Evolutionary conservation across 208 protist genomes (phyloP).

Genomic region (Trypanosomatidae sp.): DNA sequence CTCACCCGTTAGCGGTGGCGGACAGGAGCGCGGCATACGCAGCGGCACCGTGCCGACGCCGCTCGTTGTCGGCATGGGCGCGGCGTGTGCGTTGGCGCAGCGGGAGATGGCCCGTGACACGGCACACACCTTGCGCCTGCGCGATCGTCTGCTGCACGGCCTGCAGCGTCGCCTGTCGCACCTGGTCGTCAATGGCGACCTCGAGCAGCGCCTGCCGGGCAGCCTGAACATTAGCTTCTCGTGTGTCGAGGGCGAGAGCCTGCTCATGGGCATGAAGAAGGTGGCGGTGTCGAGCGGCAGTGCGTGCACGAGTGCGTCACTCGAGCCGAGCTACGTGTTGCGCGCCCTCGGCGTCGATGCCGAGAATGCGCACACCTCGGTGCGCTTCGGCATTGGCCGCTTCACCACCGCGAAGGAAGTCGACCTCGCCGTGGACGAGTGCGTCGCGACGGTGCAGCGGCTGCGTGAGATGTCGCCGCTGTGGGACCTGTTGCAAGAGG

Average conservation of each 20-base stretch:
- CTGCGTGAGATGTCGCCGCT: conserved; percentile 97
- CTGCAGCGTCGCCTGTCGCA: conserved; percentile 73
- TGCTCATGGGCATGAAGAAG: conserved; percentile 97
- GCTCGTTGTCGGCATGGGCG: conserved; percentile 91
- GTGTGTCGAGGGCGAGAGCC: conserved; percentile 98
- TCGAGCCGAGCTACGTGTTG: conserved; percentile 99
- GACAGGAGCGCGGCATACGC: conserved; percentile 96
- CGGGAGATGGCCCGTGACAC: conserved; percentile 93
- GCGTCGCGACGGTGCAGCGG: conserved; percentile 84
- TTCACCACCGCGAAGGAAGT: conserved; percentile 97
- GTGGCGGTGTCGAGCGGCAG: conserved; percentile 94
- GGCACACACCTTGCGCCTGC: conserved; percentile 69
- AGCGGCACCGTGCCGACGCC: conserved; percentile 92
- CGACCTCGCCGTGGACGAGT: conserved; percentile 86
- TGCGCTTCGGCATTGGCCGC: conserved; percentile 97
- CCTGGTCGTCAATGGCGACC: conserved; percentile 92
- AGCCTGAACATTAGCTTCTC: conserved; percentile 98
- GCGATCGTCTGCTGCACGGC: conserved; percentile 71
- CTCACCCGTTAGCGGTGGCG: conserved; percentile 96
- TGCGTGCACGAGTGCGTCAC: conserved; percentile 97
- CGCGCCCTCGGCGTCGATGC: conserved; percentile 96
- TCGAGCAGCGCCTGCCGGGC: conserved; percentile 84
- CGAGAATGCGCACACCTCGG: conserved; percentile 98
- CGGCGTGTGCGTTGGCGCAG: conserved; percentile 80
- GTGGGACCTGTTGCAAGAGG: conserved; percentile 97